Evolutionary conservation across 2,329 filamentous ascomycete genomes (phyloP), one percentile per base, ranked within the genome.

Genomic region (Neonectria neomacrospora): DNA sequence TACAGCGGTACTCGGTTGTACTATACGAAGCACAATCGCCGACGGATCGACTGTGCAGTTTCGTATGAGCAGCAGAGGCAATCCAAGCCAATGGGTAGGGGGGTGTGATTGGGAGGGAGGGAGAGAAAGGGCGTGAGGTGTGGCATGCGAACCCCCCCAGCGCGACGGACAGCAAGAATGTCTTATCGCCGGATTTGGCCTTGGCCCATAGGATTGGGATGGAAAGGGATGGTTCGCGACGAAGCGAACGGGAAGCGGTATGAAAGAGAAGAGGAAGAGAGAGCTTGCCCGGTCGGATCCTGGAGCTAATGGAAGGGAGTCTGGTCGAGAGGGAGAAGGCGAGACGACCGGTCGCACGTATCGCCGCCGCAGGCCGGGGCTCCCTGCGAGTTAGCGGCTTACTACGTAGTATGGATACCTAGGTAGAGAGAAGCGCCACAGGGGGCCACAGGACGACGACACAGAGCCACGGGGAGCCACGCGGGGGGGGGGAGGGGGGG

Each of bases 181-280:
- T 69, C 65, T 69, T 67, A 69, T 65, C 61, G 63, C 67, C 61
- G 63, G 63, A 59, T 63, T 54, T 58, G 30, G 59, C 37, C 14
- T 51, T 59, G 42, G 28, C 48, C 59, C 59, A 58, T 57, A 48
- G 54, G 41, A 30, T 54, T 54, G 54, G 54, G 41, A 22, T 45
- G 55, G 39, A 52, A 59, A 58, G 39, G 45, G 50, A 41, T 41
- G n/a, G 37, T 41, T 37, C 55, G 37, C 18, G 26, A 52, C 20
- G 42, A 22, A 45, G 51, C 44, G 48, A 59, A 39, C 45, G 42
- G 50, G 58, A 22, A 30, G 32, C 50, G 37, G 50, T 53, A 26
- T 41, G 50, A 41, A 51, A 48, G 51, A 37, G 39, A 42, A 58
- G 58, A 55, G 57, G 57, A 65, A 69, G 54, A 60, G 54, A 62